A percentile compares a stretch with the other conserved stretches of the same genome.
phyloP scores from a whole-genome alignment of 805 yeast genomes.

The Candida awuae region DNA sequence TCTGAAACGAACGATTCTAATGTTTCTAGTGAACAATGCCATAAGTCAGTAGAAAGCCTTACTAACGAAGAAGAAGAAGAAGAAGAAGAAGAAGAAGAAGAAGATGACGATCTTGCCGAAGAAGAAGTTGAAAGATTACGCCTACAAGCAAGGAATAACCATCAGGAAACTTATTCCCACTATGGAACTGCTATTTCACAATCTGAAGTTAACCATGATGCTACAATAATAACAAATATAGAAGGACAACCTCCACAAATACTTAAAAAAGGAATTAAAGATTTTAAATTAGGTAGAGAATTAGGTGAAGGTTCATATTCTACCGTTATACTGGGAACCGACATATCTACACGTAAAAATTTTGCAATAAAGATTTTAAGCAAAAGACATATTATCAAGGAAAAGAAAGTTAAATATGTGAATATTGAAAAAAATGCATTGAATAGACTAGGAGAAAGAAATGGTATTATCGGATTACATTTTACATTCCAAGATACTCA shows the following conservation, averaged over 20 bases:
- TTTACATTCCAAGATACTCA: conserved; percentile 76
- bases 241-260: conserved; percentile 34
- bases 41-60: background rate
- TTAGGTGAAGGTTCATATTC: conserved; percentile 97
- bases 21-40: no score
- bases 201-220: conserved; percentile 4
- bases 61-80: background rate
- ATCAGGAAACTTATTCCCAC: background rate
- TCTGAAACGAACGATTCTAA: no score
- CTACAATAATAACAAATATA: conserved; percentile 40
- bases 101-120: conserved; percentile 9
- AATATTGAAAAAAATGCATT: conserved; percentile 76
- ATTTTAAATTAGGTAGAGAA: conserved; percentile 78
- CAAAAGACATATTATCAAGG: conserved; percentile 70
- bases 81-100: conserved; percentile 8
- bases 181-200: background rate
- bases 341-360: conserved; percentile 50
- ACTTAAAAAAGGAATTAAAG: conserved; percentile 56
- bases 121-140: conserved; percentile 6
- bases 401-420: conserved; percentile 77
- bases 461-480: conserved; percentile 60
- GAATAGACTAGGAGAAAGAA: conserved; percentile 47
- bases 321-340: conserved; percentile 83
- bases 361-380: conserved; percentile 74
- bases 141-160: background rate